Evolutionary conservation across 108 stramenopile species (phyloP), one percentile per base, ranked within the genome.

Genomic region (Nitzschia inconspicua): DNA sequence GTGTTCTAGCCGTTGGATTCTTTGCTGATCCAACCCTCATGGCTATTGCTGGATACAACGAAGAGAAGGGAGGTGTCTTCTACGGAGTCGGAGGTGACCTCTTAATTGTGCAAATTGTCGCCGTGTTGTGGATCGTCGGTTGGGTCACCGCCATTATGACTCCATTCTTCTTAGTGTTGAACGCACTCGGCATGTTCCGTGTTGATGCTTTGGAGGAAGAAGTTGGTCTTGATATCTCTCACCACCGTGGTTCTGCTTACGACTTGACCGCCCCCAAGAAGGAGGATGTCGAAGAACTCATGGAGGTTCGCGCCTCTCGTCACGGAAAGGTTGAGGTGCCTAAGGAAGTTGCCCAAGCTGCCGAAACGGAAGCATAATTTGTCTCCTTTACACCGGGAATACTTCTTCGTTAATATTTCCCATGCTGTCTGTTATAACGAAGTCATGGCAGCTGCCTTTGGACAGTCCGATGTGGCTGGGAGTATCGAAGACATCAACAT

Each of bases 131-230:
- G 66, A 72, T 98, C 54, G 16, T 82, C 27, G 89, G 63, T 26
- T 98, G 97, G 97, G 84, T 86, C 11, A 44, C 34, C 25, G 56
- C 34, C 29, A 57, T 86, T 47, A 89, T 90, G 75, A 69, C 72
- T 36, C 87, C 88, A 3, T 91, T 96, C 62, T 94, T 91, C 72
- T 52, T 78, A 19, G n/a, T 76, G 25, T 81, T 94, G 44, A 81
- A 85, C 54, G 22, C 41, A 3, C 29, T 73, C 40, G 82, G 85
- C 24, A 79, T 85, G 81, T 81, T 93, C 66, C 93, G 95, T 57
- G 87, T 96, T 55, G 85, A 86, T 64, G 53, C 82, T 60, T 72
- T 91, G 2, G 89, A 87, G 50, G 89, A 91, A 55, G 82, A 85
- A 41, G 89, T 87, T 54, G 89, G 89, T 52, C 75, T 87, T 68